Conservation (phyloP, 75 land plant species). For the Azolla pinnata region DNA sequence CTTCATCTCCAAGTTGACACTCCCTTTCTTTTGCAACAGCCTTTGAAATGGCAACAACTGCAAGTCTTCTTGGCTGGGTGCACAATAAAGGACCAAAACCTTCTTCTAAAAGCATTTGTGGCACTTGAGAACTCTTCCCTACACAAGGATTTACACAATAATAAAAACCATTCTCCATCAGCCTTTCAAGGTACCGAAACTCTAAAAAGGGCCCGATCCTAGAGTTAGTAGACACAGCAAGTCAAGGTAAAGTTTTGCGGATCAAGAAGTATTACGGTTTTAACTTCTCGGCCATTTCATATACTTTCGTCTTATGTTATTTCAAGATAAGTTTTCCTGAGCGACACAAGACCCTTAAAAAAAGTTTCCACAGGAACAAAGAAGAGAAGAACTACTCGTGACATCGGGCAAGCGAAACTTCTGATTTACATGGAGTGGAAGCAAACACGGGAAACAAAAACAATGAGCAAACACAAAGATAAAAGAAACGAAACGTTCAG, state of each 20-base stretch:
- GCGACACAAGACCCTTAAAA: too few species aligned
- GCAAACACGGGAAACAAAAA: not conserved
- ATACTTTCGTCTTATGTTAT: not conserved
- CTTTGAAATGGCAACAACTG: conserved; percentile 80
- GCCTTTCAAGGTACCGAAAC: not conserved
- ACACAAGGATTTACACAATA: not conserved
- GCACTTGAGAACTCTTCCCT: conserved; percentile 95
- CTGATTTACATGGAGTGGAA: not conserved
- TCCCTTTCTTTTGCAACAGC: conserved; percentile 59
- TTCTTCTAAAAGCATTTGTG: conserved; percentile 73
- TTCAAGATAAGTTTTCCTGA: too few species aligned
- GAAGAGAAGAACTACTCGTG: not conserved
- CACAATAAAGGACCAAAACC: conserved; percentile 58
- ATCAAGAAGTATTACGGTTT: not conserved
- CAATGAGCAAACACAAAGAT: conserved; percentile 2
- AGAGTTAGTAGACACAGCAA: not conserved
- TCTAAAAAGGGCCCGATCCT: not conserved
- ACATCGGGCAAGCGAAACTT: not conserved
- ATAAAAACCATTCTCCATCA: not conserved
- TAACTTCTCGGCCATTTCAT: not conserved
- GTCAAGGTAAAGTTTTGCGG: not conserved
- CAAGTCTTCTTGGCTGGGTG: conserved; percentile 86
- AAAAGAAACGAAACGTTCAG: not conserved
- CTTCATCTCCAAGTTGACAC: conserved; percentile 56
- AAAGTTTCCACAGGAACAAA: too few species aligned